Conservation (phyloP, 805 yeast species). For the Limtongia smithiae region DNA sequence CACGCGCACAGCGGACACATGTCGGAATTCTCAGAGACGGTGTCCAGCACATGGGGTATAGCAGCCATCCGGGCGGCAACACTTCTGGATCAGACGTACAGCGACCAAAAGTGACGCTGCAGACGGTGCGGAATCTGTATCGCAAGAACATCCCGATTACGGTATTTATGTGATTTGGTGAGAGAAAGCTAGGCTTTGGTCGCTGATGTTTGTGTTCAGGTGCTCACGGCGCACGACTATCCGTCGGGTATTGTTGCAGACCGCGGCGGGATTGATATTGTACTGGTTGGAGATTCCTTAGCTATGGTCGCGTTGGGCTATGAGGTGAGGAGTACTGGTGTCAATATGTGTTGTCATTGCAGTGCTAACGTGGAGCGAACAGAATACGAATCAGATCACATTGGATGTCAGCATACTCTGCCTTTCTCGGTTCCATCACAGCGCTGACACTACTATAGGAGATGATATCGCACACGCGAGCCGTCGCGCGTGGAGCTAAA, state of each 20-base stretch:
- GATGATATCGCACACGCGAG: slow-evolving; percentile 67
- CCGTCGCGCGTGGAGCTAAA: slow-evolving; percentile 69
- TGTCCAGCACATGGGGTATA: no score
- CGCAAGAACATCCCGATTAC: slow-evolving; percentile 42
- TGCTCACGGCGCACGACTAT: slow-evolving; percentile 86
- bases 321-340: slow-evolving; percentile 42
- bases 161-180: slow-evolving; percentile 31
- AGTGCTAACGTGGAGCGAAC: neutral
- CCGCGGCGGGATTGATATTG: slow-evolving; percentile 60
- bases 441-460: slow-evolving; percentile 41
- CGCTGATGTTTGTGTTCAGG: slow-evolving; percentile 2
- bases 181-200: neutral
- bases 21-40: no score
- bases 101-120: slow-evolving; percentile 41
- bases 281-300: slow-evolving; percentile 85
- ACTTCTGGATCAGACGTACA: no score
- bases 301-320: slow-evolving; percentile 91
- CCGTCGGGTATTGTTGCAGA: slow-evolving; percentile 72
- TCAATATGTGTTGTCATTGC: neutral
- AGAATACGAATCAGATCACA: slow-evolving; percentile 59
- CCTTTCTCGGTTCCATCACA: neutral
- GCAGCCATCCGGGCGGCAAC: no score
- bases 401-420: slow-evolving; percentile 49
- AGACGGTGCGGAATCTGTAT: slow-evolving; percentile 41
- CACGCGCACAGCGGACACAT: no score